Base-by-base conservation (phyloP, 495 filamentous ascomycete species). In the Penicillium daleae region DNA sequence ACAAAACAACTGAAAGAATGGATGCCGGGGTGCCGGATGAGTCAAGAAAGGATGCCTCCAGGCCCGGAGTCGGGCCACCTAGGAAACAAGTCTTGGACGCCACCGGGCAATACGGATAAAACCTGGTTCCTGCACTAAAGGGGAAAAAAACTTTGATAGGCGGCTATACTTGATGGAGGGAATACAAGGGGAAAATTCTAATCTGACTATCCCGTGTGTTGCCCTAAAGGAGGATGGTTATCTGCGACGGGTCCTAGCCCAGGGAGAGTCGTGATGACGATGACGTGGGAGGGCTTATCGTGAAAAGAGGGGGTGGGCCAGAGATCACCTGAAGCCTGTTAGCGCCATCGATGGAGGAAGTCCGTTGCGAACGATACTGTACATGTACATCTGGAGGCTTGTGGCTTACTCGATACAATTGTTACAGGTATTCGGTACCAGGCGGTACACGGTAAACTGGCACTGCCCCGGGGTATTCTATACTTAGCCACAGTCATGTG, bases 221-320 rank as follows among this genome's bases (percentile, higher is more conserved):
- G 46, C 46, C 24, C 24, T 12, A 22, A 22, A 10, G 24, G 24
- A 26, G 21, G 10, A 15, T 24, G 46, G 21, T 27, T 50, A 26
- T 50, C 15, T 17, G 6, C 6, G 44, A 48, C 22, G 21, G 44
- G 44, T 29, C 22, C 22, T 12, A 44, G 40, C n/a, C n/a, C 12
- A 50, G 15, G 31, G n/a, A 31, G 6, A 26, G 6, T 13, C 32
- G 12, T 9, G 51, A 31, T 19, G 54, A 26, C 64, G 60, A 72
- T 72, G 70, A 72, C 70, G 70, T 72, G 61, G 37, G 59, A 56
- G 55, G 59, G 59, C 65, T 71, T 71, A 71, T 73, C 70, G 70
- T 42, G 29, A 71, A 73, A 71, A 71, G 70, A 73, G 70, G 70
- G 70, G 70, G 70, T 69, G 70, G 70, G 32, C 59, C 48, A 21